These are phyloP conservation scores for Dendrocalamus latiflorus DNA, from an alignment of 202 grass and related monocot genomes.

Conservation along the genomic window DNA sequence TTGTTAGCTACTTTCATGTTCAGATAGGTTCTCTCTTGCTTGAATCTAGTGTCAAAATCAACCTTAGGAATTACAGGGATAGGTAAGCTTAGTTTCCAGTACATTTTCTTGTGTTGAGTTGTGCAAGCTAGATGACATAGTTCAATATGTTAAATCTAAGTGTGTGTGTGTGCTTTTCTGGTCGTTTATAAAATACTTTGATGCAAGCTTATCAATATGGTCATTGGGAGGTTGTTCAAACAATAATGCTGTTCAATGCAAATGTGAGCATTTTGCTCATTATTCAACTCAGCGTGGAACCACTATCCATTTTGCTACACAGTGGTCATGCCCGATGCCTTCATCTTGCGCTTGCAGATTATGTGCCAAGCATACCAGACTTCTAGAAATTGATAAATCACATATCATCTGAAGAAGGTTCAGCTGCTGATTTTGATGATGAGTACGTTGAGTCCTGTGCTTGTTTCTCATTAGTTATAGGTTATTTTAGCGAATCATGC, in stretches of 20 bases:
- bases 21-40: too few species aligned
- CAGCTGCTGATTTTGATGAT: constrained; percentile 28
- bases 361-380: constrained; percentile 55
- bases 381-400: constrained; percentile 42
- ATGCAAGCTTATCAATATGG: constrained; percentile 98
- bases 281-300: constrained; percentile 37
- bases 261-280: constrained; percentile 49
- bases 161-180: not conserved
- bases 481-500: constrained; percentile 11
- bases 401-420: constrained; percentile 42
- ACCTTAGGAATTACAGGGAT: constrained; percentile 74
- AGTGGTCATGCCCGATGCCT: constrained; percentile 75
- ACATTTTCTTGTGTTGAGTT: not conserved
- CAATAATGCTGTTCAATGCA: constrained; percentile 76
- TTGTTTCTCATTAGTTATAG: not conserved
- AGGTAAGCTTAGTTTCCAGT: constrained; percentile 42
- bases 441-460: constrained; percentile 28
- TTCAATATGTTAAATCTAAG: not conserved
- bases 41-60: constrained; percentile 81
- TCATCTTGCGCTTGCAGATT: constrained; percentile 70
- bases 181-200: constrained; percentile 57
- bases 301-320: constrained; percentile 71
- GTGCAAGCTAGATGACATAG: not conserved
- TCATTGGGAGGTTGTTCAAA: constrained; percentile 95
- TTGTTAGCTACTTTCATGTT: too few species aligned